A percentile compares a stretch with the other conserved stretches of the same genome.
phyloP scores from a whole-genome alignment of 139 green algal species.

The Spirogloea muscicola region DNA sequence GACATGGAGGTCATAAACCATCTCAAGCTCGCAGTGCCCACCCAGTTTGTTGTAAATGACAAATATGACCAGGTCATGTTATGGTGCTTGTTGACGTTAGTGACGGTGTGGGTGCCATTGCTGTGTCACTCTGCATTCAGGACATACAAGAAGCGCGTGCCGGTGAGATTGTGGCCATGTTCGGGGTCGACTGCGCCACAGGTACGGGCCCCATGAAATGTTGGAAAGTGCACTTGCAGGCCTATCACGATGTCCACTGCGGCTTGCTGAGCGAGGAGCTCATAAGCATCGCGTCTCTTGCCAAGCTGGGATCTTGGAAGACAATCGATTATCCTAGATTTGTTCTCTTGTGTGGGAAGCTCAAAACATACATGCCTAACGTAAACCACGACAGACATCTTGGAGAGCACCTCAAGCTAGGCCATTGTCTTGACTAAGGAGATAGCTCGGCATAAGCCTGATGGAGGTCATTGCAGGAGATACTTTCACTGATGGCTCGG shows the following conservation, averaged over 20 bases:
- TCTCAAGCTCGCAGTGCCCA: neutral
- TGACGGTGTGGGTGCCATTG: neutral
- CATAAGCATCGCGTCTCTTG: neutral
- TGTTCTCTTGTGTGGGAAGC: neutral
- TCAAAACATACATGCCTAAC: neutral
- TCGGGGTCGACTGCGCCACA: constrained; percentile 95
- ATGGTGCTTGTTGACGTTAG: constrained; percentile 1
- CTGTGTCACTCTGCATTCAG: constrained; percentile 25
- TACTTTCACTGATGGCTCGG: constrained; percentile 86
- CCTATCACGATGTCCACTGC: too few relatives aligned
- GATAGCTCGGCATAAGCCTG: too few relatives aligned
- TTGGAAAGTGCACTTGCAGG: neutral
- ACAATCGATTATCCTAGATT: neutral
- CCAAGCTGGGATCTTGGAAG: neutral
- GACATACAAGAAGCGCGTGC: constrained; percentile 68
- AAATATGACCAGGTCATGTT: neutral
- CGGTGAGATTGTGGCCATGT: constrained; percentile 97
- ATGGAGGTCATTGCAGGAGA: too few relatives aligned
- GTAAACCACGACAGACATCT: neutral
- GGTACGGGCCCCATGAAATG: neutral
- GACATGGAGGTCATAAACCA: constrained; percentile 49
- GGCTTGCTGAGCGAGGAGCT: neutral
- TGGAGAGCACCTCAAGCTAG: too few relatives aligned
- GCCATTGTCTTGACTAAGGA: too few relatives aligned
- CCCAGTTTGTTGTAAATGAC: neutral